A percentile compares a stretch with the other conserved stretches of the same genome.
Evolutionary conservation across 116 monocot species (phyloP).

Genomic region (Cymodocea nodosa): DNA sequence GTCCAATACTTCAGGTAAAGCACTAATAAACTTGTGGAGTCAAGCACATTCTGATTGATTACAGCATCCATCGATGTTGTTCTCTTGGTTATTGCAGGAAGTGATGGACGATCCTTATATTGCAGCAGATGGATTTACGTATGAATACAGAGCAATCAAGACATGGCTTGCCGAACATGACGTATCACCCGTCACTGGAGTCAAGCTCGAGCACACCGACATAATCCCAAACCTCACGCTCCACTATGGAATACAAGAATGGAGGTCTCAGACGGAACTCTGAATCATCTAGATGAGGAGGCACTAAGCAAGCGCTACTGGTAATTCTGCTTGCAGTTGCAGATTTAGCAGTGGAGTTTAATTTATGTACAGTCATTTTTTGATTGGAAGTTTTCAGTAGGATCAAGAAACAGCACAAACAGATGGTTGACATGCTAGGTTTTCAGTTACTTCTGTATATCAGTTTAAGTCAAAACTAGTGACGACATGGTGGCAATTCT

Average conservation of each 20-base stretch:
- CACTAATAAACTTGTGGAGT: neutral
- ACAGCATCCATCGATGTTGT: neutral
- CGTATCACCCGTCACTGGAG: conserved; percentile 66
- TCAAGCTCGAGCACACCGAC: conserved; percentile 29
- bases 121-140: conserved; percentile 88
- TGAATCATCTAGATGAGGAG: neutral
- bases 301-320: too few species aligned
- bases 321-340: too few species aligned
- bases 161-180: conserved; percentile 71
- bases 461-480: too few species aligned
- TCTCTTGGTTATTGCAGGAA: conserved; percentile 28
- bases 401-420: too few species aligned
- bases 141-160: conserved; percentile 68
- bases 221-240: conserved; percentile 66
- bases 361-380: too few species aligned
- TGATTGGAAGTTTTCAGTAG: too few species aligned
- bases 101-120: conserved; percentile 78
- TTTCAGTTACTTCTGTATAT: too few species aligned
- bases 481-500: too few species aligned
- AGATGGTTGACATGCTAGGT: too few species aligned
- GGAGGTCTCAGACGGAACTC: conserved; percentile 25
- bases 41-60: neutral
- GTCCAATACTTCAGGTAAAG: conserved; percentile 78
- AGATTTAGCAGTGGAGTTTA: too few species aligned
- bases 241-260: conserved; percentile 59